Evolutionary conservation across 768 basidiomycete genomes (phyloP), one percentile per base, ranked within the genome.

Genomic region (Phlegmacium glaucopus): DNA sequence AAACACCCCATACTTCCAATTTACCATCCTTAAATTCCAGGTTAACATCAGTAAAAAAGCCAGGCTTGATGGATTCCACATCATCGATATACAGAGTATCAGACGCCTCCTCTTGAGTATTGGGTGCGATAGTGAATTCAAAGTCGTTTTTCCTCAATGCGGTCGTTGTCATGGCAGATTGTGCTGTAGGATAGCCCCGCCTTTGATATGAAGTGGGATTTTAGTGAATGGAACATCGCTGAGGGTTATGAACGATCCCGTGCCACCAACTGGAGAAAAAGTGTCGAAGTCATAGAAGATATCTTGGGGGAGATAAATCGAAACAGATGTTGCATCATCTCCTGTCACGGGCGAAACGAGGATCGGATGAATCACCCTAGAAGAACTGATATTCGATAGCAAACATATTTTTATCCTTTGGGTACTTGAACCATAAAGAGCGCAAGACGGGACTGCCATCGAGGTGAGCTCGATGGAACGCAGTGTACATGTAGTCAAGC

Each of bases 401-500:
- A 61, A 71, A 86, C 0, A 84, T 85, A 29, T 71, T 66, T 1
- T 65, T 11, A 61, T 87, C 85, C 46, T 77, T 72, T 6, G 85
- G 83, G 55, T 85, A 87, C 50, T 77, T 76, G 74, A 76, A 85
- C 73, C 75, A 86, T 28, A 85, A 61, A 11, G 85, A 81, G 45
- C 78, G 69, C n/a, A 85, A 66, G 25, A 85, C 72, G 4, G 85
- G 82, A 1, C 81, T 80, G n/a, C 85, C 85, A 49, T 79, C 75
- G 13, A 67, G 39, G 49, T 69, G 67, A 2, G 80, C 79, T 39
- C 72, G 61, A 58, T 86, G 83, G 73, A 87, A 80, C 2, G 81
- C 75, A 5, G 85, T 87, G 63, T 84, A 87, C 47, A 87, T 59
- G 63, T 87, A 87, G 59, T 87, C 85, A 40, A 87, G 54, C 4